Base-by-base conservation (phyloP, 371 early-diverging fungal species). In the Circinella minor region DNA sequence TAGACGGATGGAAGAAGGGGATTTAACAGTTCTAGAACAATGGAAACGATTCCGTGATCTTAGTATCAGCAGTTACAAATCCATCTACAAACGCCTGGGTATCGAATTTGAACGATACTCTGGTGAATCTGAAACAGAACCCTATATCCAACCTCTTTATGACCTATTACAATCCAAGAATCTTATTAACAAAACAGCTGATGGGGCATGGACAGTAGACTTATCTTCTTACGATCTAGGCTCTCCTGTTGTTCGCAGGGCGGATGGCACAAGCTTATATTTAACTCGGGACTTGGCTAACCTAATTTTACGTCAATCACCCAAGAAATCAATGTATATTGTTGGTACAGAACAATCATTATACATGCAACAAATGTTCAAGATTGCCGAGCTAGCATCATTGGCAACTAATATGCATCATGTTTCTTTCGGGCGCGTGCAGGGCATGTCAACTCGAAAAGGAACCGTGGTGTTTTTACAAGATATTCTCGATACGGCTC, bases 201-300 rank as follows among this genome's bases (percentile, higher is more conserved):
- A 93, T 39, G 95, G 94, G 10, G 95, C 96, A 7, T 83, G 86
- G 74, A 78, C 89, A 43, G 84, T 97, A 27, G 91, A 96, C 72
- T 79, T 98, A 43, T 87, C 88, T 10, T 70, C 84, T 48, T 81
- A 91, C 80, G 88, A 92, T 63, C 86, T 96, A 37, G 96, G 91
- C 37, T 84, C 80, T 49, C 92, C 93, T 4, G 75, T 96, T 1
- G 83, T 99, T 20, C 85, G 89, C 46, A 93, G 98, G 79, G 81
- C 82, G 18, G 98, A 99, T 81, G 99, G 99, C 18, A 93, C 96
- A 8, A 92, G 97, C 17, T 83, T 99, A 7, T 99, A 99, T 75
- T 72, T 97, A 9, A 96, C 99, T 1, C 92, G 99, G 47, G 99
- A 99, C 74, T 87, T 99, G 64, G 99, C 96, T 15, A 96, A 96